Evolutionary conservation across 2,329 filamentous ascomycete genomes (phyloP), one percentile per base, ranked within the genome.

Genomic region (Exophiala lecanii-corni): DNA sequence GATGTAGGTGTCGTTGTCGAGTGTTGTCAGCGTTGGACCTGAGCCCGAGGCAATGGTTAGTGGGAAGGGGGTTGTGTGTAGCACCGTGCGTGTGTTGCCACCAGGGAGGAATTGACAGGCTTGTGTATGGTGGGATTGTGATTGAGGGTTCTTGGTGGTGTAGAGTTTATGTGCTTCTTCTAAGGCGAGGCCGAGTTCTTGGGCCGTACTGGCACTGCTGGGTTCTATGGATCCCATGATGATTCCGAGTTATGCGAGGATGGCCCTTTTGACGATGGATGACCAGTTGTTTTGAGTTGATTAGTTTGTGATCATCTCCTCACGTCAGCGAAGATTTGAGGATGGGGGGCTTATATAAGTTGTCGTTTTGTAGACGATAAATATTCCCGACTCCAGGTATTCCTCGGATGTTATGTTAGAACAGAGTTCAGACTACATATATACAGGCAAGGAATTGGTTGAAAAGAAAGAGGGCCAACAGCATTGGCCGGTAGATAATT

Each of bases 1-100:
- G 10, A 72, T 64, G 56, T 82, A 82, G 32, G 39, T 50, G 12
- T 50, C 34, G 10, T 53, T 56, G 34, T 65, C 63, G 10, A 63
- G 42, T 5, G 60, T 61, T n/a, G 56, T 61, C 32, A 64, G 43
- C n/a, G 44, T 51, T 26, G 54, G 51, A 23, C 53, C 56, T 51
- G 43, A 48, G 38, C 53, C 62, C 2, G 53, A 56, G 38, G 52
- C 41, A 36, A 66, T 51, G 9, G 56, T 59, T 4, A 66, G 36
- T 2, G 62, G 61, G 39, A 65, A 65, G 0, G 64, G 64, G 2
- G 44, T 32, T 20, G 59, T 55, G 38, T 58, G 49, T 3, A 63
- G 52, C 16, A 57, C 54, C 42, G 50, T 61, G 36, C 59, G 53
- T 9, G 60, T 62, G 31, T 62, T 62, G 12, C 60, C 60, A n/a